Percentiles rank a stretch among this genome's conserved stretches.
Conservation (phyloP, 495 filamentous ascomycete genomes). For the Letharia columbiana region DNA sequence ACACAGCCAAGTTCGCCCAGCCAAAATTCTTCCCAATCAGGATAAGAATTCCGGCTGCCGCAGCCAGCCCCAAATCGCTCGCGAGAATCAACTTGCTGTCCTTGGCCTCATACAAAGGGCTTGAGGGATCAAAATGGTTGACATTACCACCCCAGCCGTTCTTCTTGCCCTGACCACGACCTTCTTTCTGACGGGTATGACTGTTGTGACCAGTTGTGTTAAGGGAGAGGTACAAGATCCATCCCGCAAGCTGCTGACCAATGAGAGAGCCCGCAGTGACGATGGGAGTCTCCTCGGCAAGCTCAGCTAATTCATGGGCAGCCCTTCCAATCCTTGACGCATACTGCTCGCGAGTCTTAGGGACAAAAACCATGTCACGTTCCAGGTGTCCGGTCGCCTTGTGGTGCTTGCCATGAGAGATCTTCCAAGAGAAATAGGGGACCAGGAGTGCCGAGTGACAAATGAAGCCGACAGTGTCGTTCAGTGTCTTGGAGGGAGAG, state of each 20-base stretch:
- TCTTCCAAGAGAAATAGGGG: slow-evolving; percentile 89
- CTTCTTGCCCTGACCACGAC: slow-evolving; percentile 77
- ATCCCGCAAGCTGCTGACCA: slow-evolving; percentile 80
- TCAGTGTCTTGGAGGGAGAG: slow-evolving; percentile 68
- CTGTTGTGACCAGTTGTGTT: slow-evolving; percentile 94
- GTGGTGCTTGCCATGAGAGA: slow-evolving; percentile 89
- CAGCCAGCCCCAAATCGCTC: slow-evolving; percentile 70
- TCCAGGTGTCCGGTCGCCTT: slow-evolving; percentile 93
- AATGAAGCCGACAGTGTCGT: slow-evolving; percentile 80
- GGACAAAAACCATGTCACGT: slow-evolving; percentile 96
- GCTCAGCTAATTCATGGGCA: slow-evolving; percentile 71
- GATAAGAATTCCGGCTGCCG: slow-evolving; percentile 49
- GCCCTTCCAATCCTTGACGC: slow-evolving; percentile 60
- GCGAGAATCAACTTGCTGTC: slow-evolving; percentile 74
- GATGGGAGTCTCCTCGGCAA: slow-evolving; percentile 91
- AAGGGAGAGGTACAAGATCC: slow-evolving; percentile 70
- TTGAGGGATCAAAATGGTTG: slow-evolving; percentile 87
- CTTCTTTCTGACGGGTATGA: slow-evolving; percentile 78
- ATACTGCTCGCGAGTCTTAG: slow-evolving; percentile 70
- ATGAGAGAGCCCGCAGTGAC: slow-evolving; percentile 63
- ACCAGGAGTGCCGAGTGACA: slow-evolving; percentile 75
- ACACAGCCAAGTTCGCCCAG: slow-evolving; percentile 76
- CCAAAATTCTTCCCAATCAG: slow-evolving; percentile 64
- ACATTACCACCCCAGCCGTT: slow-evolving; percentile 76
- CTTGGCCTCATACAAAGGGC: slow-evolving; percentile 85